phyloP scores from a whole-genome alignment of 176 grass and related monocot genomes.

The Triticum timopheevii region DNA sequence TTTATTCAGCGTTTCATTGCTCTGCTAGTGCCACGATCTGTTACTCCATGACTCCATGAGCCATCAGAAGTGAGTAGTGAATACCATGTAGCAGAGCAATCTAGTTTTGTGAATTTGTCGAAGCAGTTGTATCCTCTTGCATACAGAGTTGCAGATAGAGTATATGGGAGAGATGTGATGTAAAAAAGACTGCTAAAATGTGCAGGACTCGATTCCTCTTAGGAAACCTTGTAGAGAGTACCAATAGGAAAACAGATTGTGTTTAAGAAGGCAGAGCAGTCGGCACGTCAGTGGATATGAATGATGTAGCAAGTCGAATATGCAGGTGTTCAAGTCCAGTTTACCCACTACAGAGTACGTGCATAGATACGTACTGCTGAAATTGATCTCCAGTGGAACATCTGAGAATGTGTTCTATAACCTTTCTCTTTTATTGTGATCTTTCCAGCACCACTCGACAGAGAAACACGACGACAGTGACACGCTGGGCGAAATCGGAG shows the following conservation, averaged over 20 bases:
- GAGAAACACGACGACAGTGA: conserved; percentile 55
- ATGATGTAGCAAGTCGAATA: neutral
- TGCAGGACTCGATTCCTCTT: too few species aligned
- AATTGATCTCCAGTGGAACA: neutral
- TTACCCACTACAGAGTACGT: neutral
- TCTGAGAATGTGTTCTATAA: neutral
- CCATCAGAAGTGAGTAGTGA: neutral
- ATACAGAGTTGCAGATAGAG: neutral
- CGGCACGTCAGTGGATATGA: neutral
- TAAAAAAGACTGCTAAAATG: neutral
- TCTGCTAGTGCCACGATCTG: neutral
- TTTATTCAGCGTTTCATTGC: neutral
- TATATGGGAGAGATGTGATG: neutral
- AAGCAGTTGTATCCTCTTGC: neutral
- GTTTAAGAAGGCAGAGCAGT: neutral
- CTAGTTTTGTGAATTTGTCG: neutral
- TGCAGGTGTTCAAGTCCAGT: neutral
- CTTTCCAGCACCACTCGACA: conserved; percentile 32
- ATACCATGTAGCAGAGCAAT: neutral
- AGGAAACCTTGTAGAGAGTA: too few species aligned
- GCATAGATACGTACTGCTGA: too few species aligned
- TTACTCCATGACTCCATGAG: neutral
- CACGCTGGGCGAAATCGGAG: conserved; percentile 38
- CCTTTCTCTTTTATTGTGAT: neutral
- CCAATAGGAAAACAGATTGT: neutral